Evolutionary conservation across 73 alveolate species (phyloP).

Genomic region (Tetrahymena borealis): DNA sequence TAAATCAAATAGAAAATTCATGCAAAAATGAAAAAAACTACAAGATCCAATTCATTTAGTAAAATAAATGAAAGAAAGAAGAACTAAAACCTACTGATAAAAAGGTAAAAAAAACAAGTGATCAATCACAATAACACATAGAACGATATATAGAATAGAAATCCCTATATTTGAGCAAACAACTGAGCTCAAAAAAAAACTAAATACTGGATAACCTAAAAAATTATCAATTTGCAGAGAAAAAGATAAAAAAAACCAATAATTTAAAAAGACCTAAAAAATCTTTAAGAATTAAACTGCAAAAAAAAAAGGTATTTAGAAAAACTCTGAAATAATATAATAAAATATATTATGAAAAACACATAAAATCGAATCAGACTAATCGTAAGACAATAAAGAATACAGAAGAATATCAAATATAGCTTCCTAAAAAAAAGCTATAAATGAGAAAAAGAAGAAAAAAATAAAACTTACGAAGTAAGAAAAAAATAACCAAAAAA

Average conservation of each 20-base stretch:
- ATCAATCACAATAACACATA: not conserved
- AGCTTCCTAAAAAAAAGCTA: not conserved
- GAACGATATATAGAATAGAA: not conserved
- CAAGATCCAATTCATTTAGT: not conserved
- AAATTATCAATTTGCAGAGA: not conserved
- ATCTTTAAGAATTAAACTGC: not conserved
- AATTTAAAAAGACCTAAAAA: not conserved
- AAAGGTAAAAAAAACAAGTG: too few species aligned
- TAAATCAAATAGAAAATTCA: not conserved
- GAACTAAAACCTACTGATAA: not conserved
- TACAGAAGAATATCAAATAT: not conserved
- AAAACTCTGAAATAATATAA: not conserved
- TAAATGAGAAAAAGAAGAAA: not conserved
- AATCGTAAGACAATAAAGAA: not conserved
- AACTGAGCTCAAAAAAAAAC: not conserved
- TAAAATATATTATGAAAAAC: not conserved
- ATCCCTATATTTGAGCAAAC: not conserved
- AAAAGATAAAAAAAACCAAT: too few species aligned
- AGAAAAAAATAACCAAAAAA: not conserved
- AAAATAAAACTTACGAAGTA: not conserved
- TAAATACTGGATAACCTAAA: not conserved
- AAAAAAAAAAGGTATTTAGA: not conserved
- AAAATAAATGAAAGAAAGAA: not conserved
- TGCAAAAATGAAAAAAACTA: not conserved
- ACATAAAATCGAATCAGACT: not conserved